Conservation (phyloP, 1,284 basidiomycete species). For the Farysia itapuensis region DNA sequence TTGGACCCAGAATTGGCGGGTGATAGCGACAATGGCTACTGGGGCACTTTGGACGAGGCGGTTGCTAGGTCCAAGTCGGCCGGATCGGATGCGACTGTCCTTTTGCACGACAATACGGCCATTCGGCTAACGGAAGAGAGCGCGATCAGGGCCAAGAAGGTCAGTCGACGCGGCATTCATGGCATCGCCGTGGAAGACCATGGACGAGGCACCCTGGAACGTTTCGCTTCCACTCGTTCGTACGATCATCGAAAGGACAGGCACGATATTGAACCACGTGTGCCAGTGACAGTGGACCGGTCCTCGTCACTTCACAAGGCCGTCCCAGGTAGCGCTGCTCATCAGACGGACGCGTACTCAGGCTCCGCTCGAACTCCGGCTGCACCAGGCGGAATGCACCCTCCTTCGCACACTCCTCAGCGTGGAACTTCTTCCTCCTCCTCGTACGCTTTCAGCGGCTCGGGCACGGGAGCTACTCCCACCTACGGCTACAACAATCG, state of each 20-base stretch:
- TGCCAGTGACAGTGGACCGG: background rate
- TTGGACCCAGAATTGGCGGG: conserved; percentile 38
- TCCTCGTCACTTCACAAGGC: background rate
- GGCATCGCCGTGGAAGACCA: conserved; percentile 10
- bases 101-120: conserved; percentile 36
- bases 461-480: conserved; percentile 2
- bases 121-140: conserved; percentile 27
- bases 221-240: conserved; percentile 21
- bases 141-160: conserved; percentile 20
- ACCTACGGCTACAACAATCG: conserved; percentile 1
- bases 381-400: background rate
- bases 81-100: conserved; percentile 18
- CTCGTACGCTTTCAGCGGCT: conserved; percentile 18
- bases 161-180: conserved; percentile 3
- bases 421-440: conserved; percentile 10
- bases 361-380: conserved; percentile 1
- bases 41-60: conserved; percentile 43
- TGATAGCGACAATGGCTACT: conserved; percentile 34
- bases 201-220: conserved; percentile 19
- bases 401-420: conserved; percentile 6
- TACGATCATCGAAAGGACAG: conserved; percentile 30
- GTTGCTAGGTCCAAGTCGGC: conserved; percentile 11
- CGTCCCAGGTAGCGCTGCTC: background rate
- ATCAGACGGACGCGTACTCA: background rate
- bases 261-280: conserved; percentile 20